These are phyloP conservation scores for Xylaria flabelliformis DNA, from an alignment of 495 filamentous ascomycete species.

Conservation along the genomic window DNA sequence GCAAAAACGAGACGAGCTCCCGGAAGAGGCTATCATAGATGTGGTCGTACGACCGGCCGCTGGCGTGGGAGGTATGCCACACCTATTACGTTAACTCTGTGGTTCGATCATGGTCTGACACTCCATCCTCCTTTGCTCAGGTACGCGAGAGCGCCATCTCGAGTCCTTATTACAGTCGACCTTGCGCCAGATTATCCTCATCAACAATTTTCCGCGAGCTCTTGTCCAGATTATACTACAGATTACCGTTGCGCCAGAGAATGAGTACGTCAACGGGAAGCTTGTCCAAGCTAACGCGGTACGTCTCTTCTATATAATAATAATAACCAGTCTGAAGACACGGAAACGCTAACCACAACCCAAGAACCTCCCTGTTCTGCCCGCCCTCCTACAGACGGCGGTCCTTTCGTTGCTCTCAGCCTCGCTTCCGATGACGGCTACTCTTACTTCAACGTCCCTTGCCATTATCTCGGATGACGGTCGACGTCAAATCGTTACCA, in stretches of 20 bases:
- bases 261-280: constrained; percentile 60
- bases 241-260: constrained; percentile 62
- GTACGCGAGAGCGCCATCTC: constrained; percentile 72
- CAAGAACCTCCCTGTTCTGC: constrained; percentile 76
- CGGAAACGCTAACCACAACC: constrained; percentile 14
- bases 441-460: constrained; percentile 67
- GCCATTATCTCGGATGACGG: constrained; percentile 61
- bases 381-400: constrained; percentile 74
- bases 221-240: constrained; percentile 72
- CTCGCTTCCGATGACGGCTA: constrained; percentile 74
- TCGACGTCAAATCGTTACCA: constrained; percentile 50
- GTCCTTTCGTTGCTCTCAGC: constrained; percentile 78
- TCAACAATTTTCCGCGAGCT: constrained; percentile 70
- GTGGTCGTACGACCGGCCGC: constrained; percentile 85
- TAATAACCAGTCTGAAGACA: not conserved
- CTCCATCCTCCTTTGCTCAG: constrained; percentile 51
- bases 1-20: constrained; percentile 80
- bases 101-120: constrained; percentile 48
- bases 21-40: constrained; percentile 89
- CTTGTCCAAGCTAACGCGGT: constrained; percentile 57
- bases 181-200: constrained; percentile 70
- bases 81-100: constrained; percentile 33
- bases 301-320: constrained; percentile 10
- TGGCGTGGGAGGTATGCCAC: constrained; percentile 75
- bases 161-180: constrained; percentile 72